Conservation (phyloP, 2,329 filamentous ascomycete genomes). For the Diaporthe vaccinii region DNA sequence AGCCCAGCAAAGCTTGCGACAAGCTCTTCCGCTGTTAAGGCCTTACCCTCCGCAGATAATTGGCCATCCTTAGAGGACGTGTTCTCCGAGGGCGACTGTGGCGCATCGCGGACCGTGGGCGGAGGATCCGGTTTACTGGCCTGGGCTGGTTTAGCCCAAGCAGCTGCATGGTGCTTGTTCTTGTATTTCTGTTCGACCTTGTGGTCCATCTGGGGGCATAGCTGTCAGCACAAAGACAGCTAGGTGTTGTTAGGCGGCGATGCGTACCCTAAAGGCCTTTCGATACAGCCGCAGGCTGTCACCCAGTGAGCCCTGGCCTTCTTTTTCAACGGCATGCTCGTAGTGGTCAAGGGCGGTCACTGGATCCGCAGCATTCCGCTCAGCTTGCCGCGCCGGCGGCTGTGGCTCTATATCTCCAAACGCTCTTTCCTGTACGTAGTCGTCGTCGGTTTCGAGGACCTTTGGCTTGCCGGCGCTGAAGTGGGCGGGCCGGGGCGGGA, state of each 20-base stretch:
- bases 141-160: constrained; percentile 61
- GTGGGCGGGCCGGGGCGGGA: constrained; percentile 43
- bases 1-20: constrained; percentile 81
- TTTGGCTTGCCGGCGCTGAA: constrained; percentile 42
- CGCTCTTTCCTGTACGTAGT: constrained; percentile 49
- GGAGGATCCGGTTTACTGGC: constrained; percentile 43
- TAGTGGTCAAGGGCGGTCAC: constrained; percentile 91
- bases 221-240: constrained; percentile 11
- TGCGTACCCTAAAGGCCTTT: constrained; percentile 84
- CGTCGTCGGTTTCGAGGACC: constrained; percentile 53
- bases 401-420: constrained; percentile 52
- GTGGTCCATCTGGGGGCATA: constrained; percentile 76
- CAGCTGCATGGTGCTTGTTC: constrained; percentile 88
- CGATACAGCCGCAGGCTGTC: constrained; percentile 92
- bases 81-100: constrained; percentile 54
- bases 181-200: constrained; percentile 88
- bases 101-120: constrained; percentile 43
- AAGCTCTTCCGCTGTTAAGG: constrained; percentile 74
- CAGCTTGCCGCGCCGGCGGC: constrained; percentile 42
- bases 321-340: constrained; percentile 90
- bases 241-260: background rate
- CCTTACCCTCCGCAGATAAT: constrained; percentile 55
- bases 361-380: constrained; percentile 62
- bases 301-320: constrained; percentile 85
- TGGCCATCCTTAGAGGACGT: constrained; percentile 57